Evolutionary conservation across 1,284 basidiomycete species (phyloP), one percentile per base, ranked within the genome.

Genomic region (Uromyces viciae-fabae): DNA sequence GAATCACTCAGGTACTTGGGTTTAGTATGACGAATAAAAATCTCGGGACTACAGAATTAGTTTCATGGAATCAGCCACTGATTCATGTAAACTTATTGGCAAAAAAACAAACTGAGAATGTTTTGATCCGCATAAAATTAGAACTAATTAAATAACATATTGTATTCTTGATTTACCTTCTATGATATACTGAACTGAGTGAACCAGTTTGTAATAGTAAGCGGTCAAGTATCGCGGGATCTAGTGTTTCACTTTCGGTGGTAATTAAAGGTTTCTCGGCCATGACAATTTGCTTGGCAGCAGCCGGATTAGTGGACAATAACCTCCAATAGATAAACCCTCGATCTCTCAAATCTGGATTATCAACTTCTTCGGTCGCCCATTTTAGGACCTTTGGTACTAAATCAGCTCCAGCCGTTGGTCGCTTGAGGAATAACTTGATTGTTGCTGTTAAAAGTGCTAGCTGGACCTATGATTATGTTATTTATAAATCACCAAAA

Each of bases 261-360:
- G 94, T 95, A 83, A 99, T 98, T 3, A 94, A 89, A 22, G 97
- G 97, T 84, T 98, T 98, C 83, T 94, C 93, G 9, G 93, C 90
- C 25, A 99, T 89, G n/a, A 99, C 95, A 82, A 99, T 81, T 15
- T 68, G 92, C 58, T 92, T 90, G 2, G 97, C 96, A 0, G 92
- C 92, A 0, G 91, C 88, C 1, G 97, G 95, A 85, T 98, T 95
- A 83, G 95, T 92, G 0, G 96, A 96, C 52, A 99, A 89, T 87
- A 99, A 89, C 68, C 97, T 91, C 96, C 96, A 99, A 87, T 99
- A 99, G 92, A 99, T 98, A 88, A 96, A 99, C 0, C 96, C 97
- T 82, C 97, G 89, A 87, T 99, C 97, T 42, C 97, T 90, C 58
- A 98, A 88, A 87, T 99, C 97, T 7, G 97, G 95, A 85, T 97